Conservation (phyloP, 140 eudicot species). For the Cichorium intybus region DNA sequence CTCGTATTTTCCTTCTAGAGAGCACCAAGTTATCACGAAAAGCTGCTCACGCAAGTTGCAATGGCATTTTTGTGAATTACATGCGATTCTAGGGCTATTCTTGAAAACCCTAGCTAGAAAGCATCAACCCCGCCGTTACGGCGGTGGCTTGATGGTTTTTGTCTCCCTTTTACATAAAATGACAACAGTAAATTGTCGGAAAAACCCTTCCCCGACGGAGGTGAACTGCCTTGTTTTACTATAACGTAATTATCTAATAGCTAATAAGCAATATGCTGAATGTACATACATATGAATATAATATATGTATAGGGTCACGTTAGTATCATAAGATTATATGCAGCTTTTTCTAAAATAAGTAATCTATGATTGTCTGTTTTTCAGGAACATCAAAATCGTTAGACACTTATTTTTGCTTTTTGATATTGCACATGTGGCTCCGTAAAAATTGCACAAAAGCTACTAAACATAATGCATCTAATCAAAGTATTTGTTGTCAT, state of each 20-base stretch:
- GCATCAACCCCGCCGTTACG: conserved; percentile 49
- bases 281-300: background rate
- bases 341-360: conserved; percentile 24
- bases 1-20: conserved; percentile 24
- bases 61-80: conserved; percentile 42
- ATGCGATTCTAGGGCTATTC: conserved; percentile 10
- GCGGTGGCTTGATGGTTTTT: conserved; percentile 51
- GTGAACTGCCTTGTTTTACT: background rate
- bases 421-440: conserved; percentile 31
- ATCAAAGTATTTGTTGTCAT: conserved; percentile 29
- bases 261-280: background rate
- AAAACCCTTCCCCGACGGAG: background rate
- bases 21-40: conserved; percentile 19
- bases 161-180: conserved; percentile 21
- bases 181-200: conserved; percentile 9
- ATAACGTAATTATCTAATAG: background rate
- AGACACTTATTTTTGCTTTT: conserved; percentile 20
- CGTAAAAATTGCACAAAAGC: conserved; percentile 36
- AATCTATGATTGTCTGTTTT: conserved; percentile 26
- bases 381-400: conserved; percentile 31
- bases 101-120: background rate
- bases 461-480: conserved; percentile 31
- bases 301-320: background rate
- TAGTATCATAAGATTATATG: background rate
- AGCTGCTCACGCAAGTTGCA: conserved; percentile 35